Evolutionary conservation across 371 early-diverging fungal genomes (phyloP).

Genomic region (Aphelidium insulamus): DNA sequence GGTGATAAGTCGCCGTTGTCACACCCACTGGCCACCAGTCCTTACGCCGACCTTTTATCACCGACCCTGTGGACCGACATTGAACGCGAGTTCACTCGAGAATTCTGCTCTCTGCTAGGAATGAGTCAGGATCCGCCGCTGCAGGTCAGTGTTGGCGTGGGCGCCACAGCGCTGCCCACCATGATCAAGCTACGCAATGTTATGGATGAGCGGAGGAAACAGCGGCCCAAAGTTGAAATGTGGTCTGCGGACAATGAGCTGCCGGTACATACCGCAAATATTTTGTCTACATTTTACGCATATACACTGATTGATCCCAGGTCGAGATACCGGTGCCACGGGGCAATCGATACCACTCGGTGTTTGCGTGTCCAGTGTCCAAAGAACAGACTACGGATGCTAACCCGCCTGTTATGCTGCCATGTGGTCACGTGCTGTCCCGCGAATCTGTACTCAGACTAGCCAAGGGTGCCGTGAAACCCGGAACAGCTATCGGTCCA

Average conservation of each 20-base stretch:
- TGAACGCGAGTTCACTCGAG: slow-evolving; percentile 46
- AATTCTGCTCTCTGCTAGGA: slow-evolving; percentile 63
- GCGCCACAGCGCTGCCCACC: slow-evolving; percentile 67
- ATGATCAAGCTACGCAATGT: slow-evolving; percentile 70
- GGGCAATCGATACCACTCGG: slow-evolving; percentile 67
- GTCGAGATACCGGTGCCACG: slow-evolving; percentile 65
- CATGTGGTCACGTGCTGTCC: slow-evolving; percentile 91
- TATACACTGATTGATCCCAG: slow-evolving; percentile 3
- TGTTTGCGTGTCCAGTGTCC: slow-evolving; percentile 92
- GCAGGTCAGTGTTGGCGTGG: slow-evolving; percentile 51
- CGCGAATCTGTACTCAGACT: slow-evolving; percentile 65
- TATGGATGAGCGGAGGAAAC: slow-evolving; percentile 54
- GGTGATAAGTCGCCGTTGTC: too few relatives aligned
- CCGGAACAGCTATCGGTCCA: too few relatives aligned
- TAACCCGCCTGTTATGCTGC: slow-evolving; percentile 96
- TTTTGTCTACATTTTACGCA: neutral
- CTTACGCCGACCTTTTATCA: slow-evolving; percentile 38
- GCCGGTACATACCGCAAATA: slow-evolving; percentile 21
- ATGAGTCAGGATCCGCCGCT: slow-evolving; percentile 56
- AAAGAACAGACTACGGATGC: slow-evolving; percentile 79
- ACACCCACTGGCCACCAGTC: slow-evolving; percentile 21
- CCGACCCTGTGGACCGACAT: slow-evolving; percentile 34
- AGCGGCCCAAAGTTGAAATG: too few relatives aligned
- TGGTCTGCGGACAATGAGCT: slow-evolving; percentile 81
- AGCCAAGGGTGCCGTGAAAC: slow-evolving; percentile 26